Percentiles rank a stretch among this genome's conserved stretches.
Evolutionary conservation across 108 stramenopile species (phyloP).

Genomic region (Parmales sp.): DNA sequence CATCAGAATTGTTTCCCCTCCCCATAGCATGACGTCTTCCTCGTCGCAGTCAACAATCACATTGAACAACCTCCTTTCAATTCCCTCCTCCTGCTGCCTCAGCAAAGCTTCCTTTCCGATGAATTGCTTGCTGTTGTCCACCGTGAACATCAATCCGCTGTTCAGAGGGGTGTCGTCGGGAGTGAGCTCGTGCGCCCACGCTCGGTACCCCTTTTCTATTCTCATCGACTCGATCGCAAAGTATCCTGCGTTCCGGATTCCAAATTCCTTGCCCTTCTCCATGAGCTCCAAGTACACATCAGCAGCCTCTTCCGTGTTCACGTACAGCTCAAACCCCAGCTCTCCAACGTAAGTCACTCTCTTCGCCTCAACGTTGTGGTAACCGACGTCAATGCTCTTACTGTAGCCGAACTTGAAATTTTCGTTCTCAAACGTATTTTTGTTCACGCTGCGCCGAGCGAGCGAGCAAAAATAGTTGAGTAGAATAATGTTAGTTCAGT

Average conservation of each 20-base stretch:
- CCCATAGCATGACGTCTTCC: conserved; percentile 7
- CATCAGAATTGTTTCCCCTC: conserved; percentile 19
- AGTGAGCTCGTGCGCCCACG: conserved; percentile 25
- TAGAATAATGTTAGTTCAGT: no score
- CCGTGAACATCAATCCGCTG: conserved; percentile 30
- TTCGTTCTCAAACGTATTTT: not conserved
- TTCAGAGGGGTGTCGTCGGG: conserved; percentile 27
- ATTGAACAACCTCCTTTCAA: conserved; percentile 15
- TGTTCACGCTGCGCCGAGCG: no score
- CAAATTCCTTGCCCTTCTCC: conserved; percentile 10
- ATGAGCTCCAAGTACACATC: conserved; percentile 19
- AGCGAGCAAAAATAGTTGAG: no score
- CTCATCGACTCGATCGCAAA: conserved; percentile 22
- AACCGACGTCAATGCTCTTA: not conserved
- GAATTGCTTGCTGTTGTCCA: conserved; percentile 13
- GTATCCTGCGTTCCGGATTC: conserved; percentile 22
- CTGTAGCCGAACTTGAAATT: not conserved
- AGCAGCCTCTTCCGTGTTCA: conserved; percentile 11
- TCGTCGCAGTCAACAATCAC: conserved; percentile 2
- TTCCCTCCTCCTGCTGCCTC: conserved; percentile 12
- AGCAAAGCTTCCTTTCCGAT: conserved; percentile 9
- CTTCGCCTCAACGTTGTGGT: not conserved
- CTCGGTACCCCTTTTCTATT: conserved; percentile 26
- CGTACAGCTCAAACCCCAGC: conserved; percentile 31
- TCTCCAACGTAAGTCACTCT: conserved; percentile 33